These are phyloP conservation scores for Tillandsia leiboldiana DNA, from an alignment of 176 grass and related monocot species.

Conservation along the genomic window DNA sequence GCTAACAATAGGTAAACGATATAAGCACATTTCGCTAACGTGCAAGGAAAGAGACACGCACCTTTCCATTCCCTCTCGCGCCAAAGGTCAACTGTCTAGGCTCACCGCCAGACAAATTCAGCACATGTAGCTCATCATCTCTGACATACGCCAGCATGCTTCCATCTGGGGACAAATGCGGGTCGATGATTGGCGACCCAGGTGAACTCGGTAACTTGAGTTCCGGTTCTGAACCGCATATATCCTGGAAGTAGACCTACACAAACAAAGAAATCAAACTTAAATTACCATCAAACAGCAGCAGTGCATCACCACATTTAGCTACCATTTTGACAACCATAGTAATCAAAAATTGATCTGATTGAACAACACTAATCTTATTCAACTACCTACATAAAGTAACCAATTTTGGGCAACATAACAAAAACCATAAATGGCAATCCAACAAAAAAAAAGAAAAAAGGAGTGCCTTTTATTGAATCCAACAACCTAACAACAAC, in stretches of 20 bases:
- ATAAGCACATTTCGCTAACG: not conserved
- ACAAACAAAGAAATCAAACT: conserved; percentile 9
- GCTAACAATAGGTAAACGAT: not conserved
- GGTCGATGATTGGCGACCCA: conserved; percentile 76
- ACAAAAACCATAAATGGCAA: not conserved
- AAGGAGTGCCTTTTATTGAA: not conserved
- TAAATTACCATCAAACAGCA: conserved; percentile 3
- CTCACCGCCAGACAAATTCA: conserved; percentile 41
- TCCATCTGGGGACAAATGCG: conserved; percentile 90
- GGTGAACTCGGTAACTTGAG: conserved; percentile 65
- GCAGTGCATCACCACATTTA: not conserved
- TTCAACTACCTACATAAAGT: too few species aligned
- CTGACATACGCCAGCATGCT: conserved; percentile 82
- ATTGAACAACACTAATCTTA: too few species aligned
- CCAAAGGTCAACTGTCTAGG: conserved; percentile 69
- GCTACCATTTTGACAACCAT: too few species aligned
- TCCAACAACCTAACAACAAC: not conserved
- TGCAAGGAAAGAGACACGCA: conserved; percentile 5
- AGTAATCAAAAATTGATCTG: too few species aligned
- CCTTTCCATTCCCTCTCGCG: conserved; percentile 77
- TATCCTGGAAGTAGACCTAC: conserved; percentile 97
- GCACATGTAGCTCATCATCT: conserved; percentile 76
- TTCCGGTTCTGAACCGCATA: conserved; percentile 73
- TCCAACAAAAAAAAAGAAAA: not conserved
- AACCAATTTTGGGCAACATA: not conserved